phyloP scores from a whole-genome alignment of 2,329 filamentous ascomycete species.

The Penicillium sp. region DNA sequence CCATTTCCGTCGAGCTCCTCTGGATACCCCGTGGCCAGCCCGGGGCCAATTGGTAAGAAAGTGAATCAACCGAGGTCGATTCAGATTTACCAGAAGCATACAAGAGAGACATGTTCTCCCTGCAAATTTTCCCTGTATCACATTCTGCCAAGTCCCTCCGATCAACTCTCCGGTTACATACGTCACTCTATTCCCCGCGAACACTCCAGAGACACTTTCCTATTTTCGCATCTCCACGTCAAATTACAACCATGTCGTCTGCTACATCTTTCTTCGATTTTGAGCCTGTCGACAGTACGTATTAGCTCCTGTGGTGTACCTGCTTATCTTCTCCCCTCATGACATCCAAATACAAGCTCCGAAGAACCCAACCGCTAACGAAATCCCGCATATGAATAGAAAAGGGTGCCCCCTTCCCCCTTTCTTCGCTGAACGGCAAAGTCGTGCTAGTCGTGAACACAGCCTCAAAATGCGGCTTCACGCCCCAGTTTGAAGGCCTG shows the following conservation, averaged over 20 bases:
- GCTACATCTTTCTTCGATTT: slow-evolving; percentile 60
- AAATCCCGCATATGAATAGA: slow-evolving; percentile 47
- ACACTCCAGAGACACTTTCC: background rate
- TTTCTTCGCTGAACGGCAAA: slow-evolving; percentile 77
- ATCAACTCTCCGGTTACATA: slow-evolving; percentile 3
- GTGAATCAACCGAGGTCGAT: slow-evolving; percentile 8
- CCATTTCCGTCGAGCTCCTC: slow-evolving; percentile 8
- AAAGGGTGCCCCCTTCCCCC: slow-evolving; percentile 67
- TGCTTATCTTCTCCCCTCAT: background rate
- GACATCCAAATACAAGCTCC: background rate
- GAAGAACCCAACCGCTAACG: slow-evolving; percentile 6
- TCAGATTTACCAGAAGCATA: slow-evolving; percentile 5
- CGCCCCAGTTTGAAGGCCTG: slow-evolving; percentile 86
- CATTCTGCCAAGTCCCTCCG: slow-evolving; percentile 6
- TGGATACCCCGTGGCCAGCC: slow-evolving; percentile 14
- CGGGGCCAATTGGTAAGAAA: slow-evolving; percentile 18
- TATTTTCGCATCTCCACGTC: background rate
- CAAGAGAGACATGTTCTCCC: slow-evolving; percentile 4
- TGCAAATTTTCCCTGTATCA: background rate
- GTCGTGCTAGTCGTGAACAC: slow-evolving; percentile 97
- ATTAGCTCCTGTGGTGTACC: background rate
- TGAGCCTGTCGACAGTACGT: slow-evolving; percentile 56
- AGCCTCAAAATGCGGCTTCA: slow-evolving; percentile 98
- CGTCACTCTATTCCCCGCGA: slow-evolving; percentile 15
- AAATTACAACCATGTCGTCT: slow-evolving; percentile 50